These are phyloP conservation scores for Cercospora berteroae DNA, from an alignment of 2,329 filamentous ascomycete genomes.

Conservation along the genomic window DNA sequence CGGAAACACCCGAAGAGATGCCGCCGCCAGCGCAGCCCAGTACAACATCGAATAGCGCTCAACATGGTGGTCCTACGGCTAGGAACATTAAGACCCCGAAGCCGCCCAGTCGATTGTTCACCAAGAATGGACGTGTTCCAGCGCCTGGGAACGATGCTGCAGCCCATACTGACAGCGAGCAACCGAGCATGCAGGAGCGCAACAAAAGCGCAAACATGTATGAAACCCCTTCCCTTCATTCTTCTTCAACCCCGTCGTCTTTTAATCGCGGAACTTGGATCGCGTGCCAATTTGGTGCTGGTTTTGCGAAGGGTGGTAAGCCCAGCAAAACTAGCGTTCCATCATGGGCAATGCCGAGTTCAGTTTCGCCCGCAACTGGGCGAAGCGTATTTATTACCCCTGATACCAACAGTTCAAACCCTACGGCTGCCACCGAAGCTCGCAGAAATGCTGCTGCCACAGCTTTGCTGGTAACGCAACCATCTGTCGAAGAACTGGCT, in stretches of 20 bases:
- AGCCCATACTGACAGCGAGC: conserved; percentile 21
- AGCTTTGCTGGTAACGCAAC: conserved; percentile 1
- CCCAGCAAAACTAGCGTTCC: conserved; percentile 25
- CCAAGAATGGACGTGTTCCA: conserved; percentile 22
- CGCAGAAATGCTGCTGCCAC: neutral
- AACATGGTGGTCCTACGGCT: conserved; percentile 20
- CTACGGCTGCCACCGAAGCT: neutral
- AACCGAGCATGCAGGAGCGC: conserved; percentile 31
- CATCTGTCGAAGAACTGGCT: conserved; percentile 21
- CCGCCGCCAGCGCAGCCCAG: neutral
- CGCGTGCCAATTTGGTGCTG: conserved; percentile 23
- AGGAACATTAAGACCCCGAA: conserved; percentile 37
- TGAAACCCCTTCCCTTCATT: conserved; percentile 23
- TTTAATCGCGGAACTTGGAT: conserved; percentile 20
- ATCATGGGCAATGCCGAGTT: conserved; percentile 33
- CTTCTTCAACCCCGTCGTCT: conserved; percentile 13
- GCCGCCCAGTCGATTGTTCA: conserved; percentile 32
- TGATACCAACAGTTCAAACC: neutral
- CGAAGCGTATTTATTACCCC: neutral
- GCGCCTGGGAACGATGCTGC: conserved; percentile 10
- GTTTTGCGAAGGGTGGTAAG: conserved; percentile 20
- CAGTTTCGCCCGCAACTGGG: conserved; percentile 17
- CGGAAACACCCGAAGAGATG: conserved; percentile 13
- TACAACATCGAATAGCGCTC: conserved; percentile 10
- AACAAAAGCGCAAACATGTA: conserved; percentile 38